These are phyloP conservation scores for Spraguea lophii DNA, from an alignment of 371 early-diverging fungal species.

Conservation along the genomic window DNA sequence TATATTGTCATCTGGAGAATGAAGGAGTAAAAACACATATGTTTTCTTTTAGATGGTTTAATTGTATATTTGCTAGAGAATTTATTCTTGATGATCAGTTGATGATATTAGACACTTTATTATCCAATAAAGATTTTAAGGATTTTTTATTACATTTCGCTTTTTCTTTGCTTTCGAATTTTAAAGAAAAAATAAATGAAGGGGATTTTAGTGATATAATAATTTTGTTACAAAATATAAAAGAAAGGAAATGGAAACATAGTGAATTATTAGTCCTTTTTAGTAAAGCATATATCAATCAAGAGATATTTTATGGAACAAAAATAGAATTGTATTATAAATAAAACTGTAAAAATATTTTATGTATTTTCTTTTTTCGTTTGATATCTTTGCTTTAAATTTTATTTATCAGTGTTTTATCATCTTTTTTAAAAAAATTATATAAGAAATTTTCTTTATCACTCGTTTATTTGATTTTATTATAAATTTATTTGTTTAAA, in stretches of 20 bases:
- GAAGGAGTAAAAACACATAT: conserved; percentile 27
- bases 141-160: conserved; percentile 23
- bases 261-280: background rate
- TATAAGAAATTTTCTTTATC: too few species aligned
- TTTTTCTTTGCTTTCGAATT: conserved; percentile 13
- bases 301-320: background rate
- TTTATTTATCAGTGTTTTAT: too few species aligned
- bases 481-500: too few species aligned
- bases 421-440: too few species aligned
- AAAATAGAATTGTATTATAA: too few species aligned
- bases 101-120: conserved; percentile 27
- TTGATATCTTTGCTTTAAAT: too few species aligned
- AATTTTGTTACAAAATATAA: conserved; percentile 25
- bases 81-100: conserved; percentile 15
- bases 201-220: conserved; percentile 17
- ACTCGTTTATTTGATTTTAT: too few species aligned
- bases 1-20: conserved; percentile 12
- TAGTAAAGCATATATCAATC: background rate
- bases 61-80: conserved; percentile 38
- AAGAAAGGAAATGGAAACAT: conserved; percentile 12
- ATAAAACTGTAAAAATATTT: too few species aligned
- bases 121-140: conserved; percentile 3
- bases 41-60: conserved; percentile 42
- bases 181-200: conserved; percentile 16
- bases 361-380: too few species aligned